Evolutionary conservation across 352 stramenopile species (phyloP), one percentile per base, ranked within the genome.

Genomic region (Labyrinthula sp.): DNA sequence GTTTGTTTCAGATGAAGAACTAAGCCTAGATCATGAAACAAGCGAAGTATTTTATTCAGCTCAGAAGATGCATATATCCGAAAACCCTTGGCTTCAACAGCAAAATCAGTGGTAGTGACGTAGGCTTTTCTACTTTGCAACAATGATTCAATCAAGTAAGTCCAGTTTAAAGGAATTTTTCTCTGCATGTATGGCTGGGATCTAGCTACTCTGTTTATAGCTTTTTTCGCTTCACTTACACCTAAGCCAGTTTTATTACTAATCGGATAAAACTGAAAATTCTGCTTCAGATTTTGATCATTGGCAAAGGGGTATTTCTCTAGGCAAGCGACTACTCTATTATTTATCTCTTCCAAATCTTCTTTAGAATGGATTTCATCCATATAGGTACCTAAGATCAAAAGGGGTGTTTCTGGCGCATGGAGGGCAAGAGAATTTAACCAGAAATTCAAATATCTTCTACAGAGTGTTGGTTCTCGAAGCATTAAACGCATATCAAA

Each of bases 391-490:
- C 43, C 43, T 6, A 52, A 31, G 3, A 52, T 30, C 12, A 52
- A 12, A 6, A 52, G n/a, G 34, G 43, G 43, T 12, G 43, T 15
- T 7, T 3, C 1, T 3, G 37, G 37, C 3, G 43, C 43, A 28
- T 52, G 43, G 22, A 52, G 43, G 4, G 20, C n/a, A n/a, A 52
- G 18, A 9, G 43, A 52, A 35, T 47, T 47, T 9, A 52, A 35
- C 43, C 43, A 52, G 24, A 52, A 52, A 12, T 28, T 31, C 43
- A 52, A 3, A 14, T 52, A 52, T 9, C 5, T 12, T n/a, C n/a
- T n/a, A n/a, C n/a, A 24, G 31, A 45, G 18, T 7, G 10, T 5
- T n/a, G 26, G 18, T 9, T 7, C 21, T n/a, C n/a, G n/a, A 1
- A 52, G 30, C 0, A 33, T 33, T 15, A 38, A 21, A 0, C 18